Evolutionary conservation across 1,284 basidiomycete genomes (phyloP), one percentile per base, ranked within the genome.

Genomic region (Rhodotorula sp.): DNA sequence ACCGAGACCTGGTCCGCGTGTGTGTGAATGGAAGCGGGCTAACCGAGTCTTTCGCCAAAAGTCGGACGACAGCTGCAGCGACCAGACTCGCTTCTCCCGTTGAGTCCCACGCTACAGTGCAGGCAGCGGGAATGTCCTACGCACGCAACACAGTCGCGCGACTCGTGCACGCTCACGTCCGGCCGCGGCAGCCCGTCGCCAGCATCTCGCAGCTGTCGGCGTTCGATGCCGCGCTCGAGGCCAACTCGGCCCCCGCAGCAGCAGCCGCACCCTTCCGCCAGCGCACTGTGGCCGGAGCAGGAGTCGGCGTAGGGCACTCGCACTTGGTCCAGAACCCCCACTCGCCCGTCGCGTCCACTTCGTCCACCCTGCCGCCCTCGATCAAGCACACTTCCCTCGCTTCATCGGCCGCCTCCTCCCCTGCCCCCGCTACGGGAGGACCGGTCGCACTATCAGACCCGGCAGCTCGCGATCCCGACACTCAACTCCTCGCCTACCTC

Each of bases 401-500:
- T 10, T 3, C 45, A 6, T 60, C 62, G 22, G 59, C 72, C n/a
- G 17, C 65, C 29, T 57, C 65, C 42, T 63, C 68, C 10, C 30
- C 67, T 29, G 26, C 63, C 26, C 37, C 49, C 60, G 42, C 46
- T 45, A n/a, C 51, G 29, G 17, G 53, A 33, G 66, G 33, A n/a
- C 61, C 30, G 17, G 53, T 58, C 58, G 42, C 49, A 4, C 33
- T 66, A 3, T 55, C 53, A 29, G 62, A 67, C 44, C 72, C 72
- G 1, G 44, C 62, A 37, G 54, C 55, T 26, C 54, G 53, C 33
- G 66, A 71, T 30, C 67, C 77, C 33, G 80, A 82, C 57, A 69
- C 77, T 1, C 75, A 77, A 20, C 73, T 82, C n/a, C 74, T 80
- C 24, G 75, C 76, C 45, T 72, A 79, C 56, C 76, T 81, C 60